A percentile compares a stretch with the other conserved stretches of the same genome.
phyloP scores from a whole-genome alignment of 1,284 basidiomycete genomes.

The Ceratobasidium sp. region DNA sequence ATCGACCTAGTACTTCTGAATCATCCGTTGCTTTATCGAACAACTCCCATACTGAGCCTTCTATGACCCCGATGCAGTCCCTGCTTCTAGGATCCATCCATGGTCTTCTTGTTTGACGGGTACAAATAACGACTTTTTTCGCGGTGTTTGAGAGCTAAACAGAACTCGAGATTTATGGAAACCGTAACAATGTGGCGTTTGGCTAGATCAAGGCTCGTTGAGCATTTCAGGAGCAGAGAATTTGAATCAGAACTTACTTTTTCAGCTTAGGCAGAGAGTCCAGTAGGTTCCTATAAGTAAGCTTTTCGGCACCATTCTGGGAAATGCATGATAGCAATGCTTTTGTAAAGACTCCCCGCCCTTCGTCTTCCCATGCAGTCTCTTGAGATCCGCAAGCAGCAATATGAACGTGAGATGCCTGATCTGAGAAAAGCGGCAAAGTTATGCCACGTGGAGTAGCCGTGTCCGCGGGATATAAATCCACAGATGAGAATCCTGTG shows the following conservation, averaged over 20 bases:
- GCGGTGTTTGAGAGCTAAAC: slow-evolving; percentile 64
- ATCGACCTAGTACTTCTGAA: slow-evolving; percentile 37
- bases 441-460: background rate
- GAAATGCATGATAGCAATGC: slow-evolving; percentile 59
- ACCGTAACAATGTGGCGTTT: slow-evolving; percentile 62
- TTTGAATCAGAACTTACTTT: slow-evolving; percentile 45
- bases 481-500: background rate
- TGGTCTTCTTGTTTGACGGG: slow-evolving; percentile 51
- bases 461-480: no score
- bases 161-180: slow-evolving; percentile 57
- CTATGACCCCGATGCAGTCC: slow-evolving; percentile 64
- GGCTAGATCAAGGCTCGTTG: slow-evolving; percentile 47
- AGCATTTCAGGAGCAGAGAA: no score
- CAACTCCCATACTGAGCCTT: slow-evolving; percentile 60
- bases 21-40: slow-evolving; percentile 65
- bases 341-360: slow-evolving; percentile 63
- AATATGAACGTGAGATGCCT: slow-evolving; percentile 29
- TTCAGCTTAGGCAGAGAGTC: slow-evolving; percentile 43
- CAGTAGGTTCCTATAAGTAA: slow-evolving; percentile 60
- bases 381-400: slow-evolving; percentile 24
- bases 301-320: slow-evolving; percentile 59
- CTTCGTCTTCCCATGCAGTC: slow-evolving; percentile 31
- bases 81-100: slow-evolving; percentile 57
- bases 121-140: slow-evolving; percentile 57
- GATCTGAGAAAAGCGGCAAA: slow-evolving; percentile 10